These are phyloP conservation scores for Tuber aestivum DNA, from an alignment of 495 filamentous ascomycete genomes.

Conservation along the genomic window DNA sequence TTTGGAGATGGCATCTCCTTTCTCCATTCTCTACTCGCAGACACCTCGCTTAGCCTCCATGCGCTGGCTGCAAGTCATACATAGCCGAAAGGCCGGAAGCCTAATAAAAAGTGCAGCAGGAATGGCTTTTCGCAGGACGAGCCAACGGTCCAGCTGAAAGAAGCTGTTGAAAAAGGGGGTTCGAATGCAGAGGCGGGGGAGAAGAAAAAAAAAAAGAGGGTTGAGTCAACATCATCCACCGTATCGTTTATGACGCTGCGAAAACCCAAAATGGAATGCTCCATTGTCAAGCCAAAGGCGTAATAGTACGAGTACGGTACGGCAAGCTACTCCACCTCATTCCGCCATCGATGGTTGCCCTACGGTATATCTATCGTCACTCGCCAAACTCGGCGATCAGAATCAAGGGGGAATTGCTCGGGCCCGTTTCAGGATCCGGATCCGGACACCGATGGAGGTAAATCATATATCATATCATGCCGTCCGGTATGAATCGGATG, in stretches of 20 bases:
- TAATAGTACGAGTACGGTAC: background rate
- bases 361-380: background rate
- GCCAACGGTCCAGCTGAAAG: background rate
- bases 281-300: background rate
- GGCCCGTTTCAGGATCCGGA: background rate
- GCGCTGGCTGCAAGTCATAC: background rate
- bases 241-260: background rate
- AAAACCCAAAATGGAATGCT: background rate
- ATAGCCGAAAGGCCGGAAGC: background rate
- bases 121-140: background rate
- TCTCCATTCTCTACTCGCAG: background rate
- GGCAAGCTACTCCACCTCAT: too few relatives aligned
- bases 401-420: background rate
- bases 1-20: background rate
- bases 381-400: background rate
- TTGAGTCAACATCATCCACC: background rate
- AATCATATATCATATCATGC: background rate
- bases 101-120: background rate
- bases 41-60: background rate
- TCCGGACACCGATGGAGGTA: background rate
- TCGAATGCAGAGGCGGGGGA: background rate
- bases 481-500: background rate
- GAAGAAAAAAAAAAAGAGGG: background rate
- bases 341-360: background rate
- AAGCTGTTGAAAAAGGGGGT: background rate